Evolutionary conservation across 2,329 filamentous ascomycete species (phyloP), one percentile per base, ranked within the genome.

Genomic region (Podosphaera xanthii): DNA sequence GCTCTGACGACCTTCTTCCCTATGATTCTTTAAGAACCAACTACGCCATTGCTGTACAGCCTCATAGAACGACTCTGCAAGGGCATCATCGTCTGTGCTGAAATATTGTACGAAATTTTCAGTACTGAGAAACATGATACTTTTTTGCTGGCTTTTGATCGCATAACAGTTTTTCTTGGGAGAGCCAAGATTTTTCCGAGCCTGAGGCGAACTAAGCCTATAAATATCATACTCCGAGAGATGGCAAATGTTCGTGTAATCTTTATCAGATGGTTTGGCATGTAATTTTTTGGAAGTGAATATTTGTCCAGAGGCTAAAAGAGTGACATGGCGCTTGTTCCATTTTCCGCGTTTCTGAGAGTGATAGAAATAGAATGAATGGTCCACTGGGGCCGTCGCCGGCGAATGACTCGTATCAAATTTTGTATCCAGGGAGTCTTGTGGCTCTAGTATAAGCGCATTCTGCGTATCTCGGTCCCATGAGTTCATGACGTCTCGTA

Each of bases 81-180:
- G 70, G 0, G 73, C 69, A 4, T 77, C 73, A 65, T 96, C 87
- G 52, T 87, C 87, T 1, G 85, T 87, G 60, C 81, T 84, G 72
- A 97, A 94, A 71, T 91, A 95, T 68, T 97, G 91, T 2, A 94
- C 86, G 67, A 88, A 97, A 64, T 91, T 91, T 58, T 86, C 82
- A 2, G 83, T 86, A 59, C 84, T 83, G 59, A 88, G 73, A 67
- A 96, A 96, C 66, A 94, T 82, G 60, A 80, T 82, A 0, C 84
- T 84, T 70, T 91, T 94, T 68, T 95, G 84, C 72, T 95, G 89
- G 65, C 87, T 94, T 72, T 95, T 96, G 65, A 97, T 77, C 0
- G 88, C 90, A 66, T 86, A 91, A 71, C 87, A 94, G 64, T 82
- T 77, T 67, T 83, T 86, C 71, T 92, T 94, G 0, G 91, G 91